Evolutionary conservation across 2,329 filamentous ascomycete species (phyloP).

Genomic region (Neofusicoccum cordaticola): DNA sequence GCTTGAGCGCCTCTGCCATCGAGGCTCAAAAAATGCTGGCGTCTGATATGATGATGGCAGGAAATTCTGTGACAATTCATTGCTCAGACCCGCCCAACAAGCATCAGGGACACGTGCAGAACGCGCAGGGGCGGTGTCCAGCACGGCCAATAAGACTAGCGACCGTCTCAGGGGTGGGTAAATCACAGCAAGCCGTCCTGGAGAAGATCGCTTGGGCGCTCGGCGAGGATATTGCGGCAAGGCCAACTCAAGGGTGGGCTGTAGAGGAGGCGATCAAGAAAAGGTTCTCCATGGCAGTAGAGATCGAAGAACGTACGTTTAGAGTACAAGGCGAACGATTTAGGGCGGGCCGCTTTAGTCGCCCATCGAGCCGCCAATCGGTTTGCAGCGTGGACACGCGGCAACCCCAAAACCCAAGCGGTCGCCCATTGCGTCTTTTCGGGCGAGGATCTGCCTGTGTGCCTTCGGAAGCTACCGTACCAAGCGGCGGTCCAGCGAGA

Average conservation of each 20-base stretch:
- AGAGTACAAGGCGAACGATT: slow-evolving; percentile 14
- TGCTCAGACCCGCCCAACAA: slow-evolving; percentile 13
- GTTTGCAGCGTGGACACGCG: slow-evolving; percentile 11
- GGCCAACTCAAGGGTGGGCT: not conserved
- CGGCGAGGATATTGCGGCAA: not conserved
- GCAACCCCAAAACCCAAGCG: slow-evolving; percentile 11
- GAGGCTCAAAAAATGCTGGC: slow-evolving; percentile 7
- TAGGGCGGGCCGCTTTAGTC: slow-evolving; percentile 14
- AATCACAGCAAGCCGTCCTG: slow-evolving; percentile 15
- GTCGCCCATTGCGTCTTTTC: slow-evolving; percentile 3
- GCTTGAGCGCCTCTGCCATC: not conserved
- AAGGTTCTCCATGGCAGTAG: slow-evolving; percentile 1
- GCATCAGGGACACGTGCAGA: slow-evolving; percentile 11
- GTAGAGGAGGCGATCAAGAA: not conserved
- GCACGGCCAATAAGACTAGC: not conserved
- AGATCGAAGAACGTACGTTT: slow-evolving; percentile 16
- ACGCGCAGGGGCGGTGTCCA: slow-evolving; percentile 2
- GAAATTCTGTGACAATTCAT: slow-evolving; percentile 12
- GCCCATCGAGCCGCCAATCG: slow-evolving; percentile 14
- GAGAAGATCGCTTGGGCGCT: slow-evolving; percentile 5
- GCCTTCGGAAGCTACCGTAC: slow-evolving; percentile 17
- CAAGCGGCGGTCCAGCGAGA: slow-evolving; percentile 8
- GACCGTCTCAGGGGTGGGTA: slow-evolving; percentile 6
- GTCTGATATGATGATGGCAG: slow-evolving; percentile 8
- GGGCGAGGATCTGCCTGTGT: slow-evolving; percentile 12